Evolutionary conservation across 257 asterid species (phyloP).

Genomic region (Primulina tabacum): DNA sequence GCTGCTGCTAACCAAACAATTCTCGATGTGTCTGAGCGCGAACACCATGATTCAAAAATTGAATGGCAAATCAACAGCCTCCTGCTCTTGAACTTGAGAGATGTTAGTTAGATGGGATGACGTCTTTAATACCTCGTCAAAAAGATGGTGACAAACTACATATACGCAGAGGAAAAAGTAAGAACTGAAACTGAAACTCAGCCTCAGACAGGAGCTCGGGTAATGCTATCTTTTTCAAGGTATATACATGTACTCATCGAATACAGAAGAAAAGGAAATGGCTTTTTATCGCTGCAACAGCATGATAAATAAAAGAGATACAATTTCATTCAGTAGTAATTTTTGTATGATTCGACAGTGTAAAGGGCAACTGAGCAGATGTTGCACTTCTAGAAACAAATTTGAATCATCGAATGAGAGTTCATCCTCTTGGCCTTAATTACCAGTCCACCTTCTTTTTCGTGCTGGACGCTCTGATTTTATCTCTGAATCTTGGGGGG

Average conservation of each 20-base stretch:
- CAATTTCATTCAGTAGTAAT: neutral
- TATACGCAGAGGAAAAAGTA: neutral
- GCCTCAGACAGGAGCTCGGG: neutral
- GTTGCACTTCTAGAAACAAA: slow-evolving; percentile 10
- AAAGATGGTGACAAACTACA: neutral
- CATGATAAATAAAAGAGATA: neutral
- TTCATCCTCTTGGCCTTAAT: slow-evolving; percentile 25
- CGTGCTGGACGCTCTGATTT: slow-evolving; percentile 93
- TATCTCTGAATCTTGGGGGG: slow-evolving; percentile 55
- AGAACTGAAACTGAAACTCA: neutral
- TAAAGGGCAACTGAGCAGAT: neutral
- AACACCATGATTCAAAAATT: too few relatives aligned
- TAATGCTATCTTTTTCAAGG: neutral
- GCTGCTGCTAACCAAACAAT: neutral
- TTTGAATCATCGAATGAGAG: slow-evolving; percentile 9
- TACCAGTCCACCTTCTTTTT: slow-evolving; percentile 93
- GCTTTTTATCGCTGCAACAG: neutral
- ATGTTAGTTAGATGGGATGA: neutral
- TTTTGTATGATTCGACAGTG: neutral
- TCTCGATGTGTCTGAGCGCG: neutral
- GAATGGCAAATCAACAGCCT: neutral
- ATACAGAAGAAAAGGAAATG: neutral
- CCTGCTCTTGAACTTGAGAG: neutral
- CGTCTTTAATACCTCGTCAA: neutral
- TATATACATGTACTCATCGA: neutral